Evolutionary conservation across 345 rosid species (phyloP).

Genomic region (Gossypium rotundifolium): DNA sequence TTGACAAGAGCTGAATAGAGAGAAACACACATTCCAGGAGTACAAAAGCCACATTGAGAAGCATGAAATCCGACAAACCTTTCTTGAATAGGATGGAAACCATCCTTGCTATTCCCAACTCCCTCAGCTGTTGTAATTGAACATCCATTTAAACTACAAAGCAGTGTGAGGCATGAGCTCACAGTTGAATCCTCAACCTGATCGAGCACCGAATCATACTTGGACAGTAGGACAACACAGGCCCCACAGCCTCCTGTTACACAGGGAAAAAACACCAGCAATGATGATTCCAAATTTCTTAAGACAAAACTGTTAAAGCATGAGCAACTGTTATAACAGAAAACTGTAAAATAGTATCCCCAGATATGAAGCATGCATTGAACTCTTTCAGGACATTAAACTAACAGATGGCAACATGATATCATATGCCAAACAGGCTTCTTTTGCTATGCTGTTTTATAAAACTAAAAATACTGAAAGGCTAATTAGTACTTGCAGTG

Average conservation of each 20-base stretch:
- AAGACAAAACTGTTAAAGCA: background rate
- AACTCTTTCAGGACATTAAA: background rate
- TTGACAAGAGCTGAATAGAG: slow-evolving; percentile 65
- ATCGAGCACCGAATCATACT: slow-evolving; percentile 42
- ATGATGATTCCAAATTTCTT: background rate
- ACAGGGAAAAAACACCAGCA: background rate
- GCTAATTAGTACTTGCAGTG: background rate
- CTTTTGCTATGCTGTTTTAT: background rate
- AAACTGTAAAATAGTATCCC: background rate
- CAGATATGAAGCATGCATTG: background rate
- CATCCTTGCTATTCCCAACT: slow-evolving; percentile 64
- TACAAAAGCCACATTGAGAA: slow-evolving; percentile 93
- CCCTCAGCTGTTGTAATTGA: slow-evolving; percentile 84
- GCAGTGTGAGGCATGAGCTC: slow-evolving; percentile 79
- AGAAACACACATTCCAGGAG: slow-evolving; percentile 94
- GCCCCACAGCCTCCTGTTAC: slow-evolving; percentile 95
- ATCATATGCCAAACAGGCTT: background rate
- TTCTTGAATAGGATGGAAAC: slow-evolving; percentile 77
- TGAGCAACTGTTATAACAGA: background rate
- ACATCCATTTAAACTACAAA: slow-evolving; percentile 69
- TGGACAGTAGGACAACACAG: slow-evolving; percentile 65
- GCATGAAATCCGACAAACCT: slow-evolving; percentile 78
- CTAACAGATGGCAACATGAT: background rate
- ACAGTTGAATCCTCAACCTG: slow-evolving; percentile 50
- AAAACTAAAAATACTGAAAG: background rate